These are phyloP conservation scores for Candida broadrunensis DNA, from an alignment of 805 yeast species.

Conservation along the genomic window DNA sequence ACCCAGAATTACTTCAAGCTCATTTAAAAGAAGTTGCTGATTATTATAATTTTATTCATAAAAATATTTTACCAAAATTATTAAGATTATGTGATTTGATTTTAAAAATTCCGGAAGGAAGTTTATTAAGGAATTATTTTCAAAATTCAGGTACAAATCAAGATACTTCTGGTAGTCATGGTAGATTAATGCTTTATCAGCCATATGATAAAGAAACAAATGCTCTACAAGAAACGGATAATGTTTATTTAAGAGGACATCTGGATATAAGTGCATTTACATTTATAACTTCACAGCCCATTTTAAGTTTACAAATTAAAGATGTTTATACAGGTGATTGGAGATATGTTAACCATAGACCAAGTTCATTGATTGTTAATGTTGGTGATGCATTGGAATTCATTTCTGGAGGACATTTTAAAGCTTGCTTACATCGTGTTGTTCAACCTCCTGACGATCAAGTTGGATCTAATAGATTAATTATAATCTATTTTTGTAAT, in stretches of 20 bases:
- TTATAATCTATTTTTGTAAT: slow-evolving; percentile 42
- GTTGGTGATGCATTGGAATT: slow-evolving; percentile 42
- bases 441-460: slow-evolving; percentile 47
- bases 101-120: slow-evolving; percentile 47
- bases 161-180: slow-evolving; percentile 22
- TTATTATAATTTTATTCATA: slow-evolving; percentile 39
- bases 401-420: slow-evolving; percentile 45
- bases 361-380: slow-evolving; percentile 37
- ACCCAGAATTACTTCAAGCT: slow-evolving; percentile 40
- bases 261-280: slow-evolving; percentile 42
- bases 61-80: slow-evolving; percentile 32
- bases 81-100: slow-evolving; percentile 41
- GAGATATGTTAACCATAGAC: slow-evolving; percentile 39
- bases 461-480: slow-evolving; percentile 29
- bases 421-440: slow-evolving; percentile 46
- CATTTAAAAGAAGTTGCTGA: slow-evolving; percentile 37
- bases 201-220: slow-evolving; percentile 23
- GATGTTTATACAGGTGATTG: slow-evolving; percentile 35
- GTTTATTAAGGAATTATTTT: slow-evolving; percentile 34
- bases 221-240: slow-evolving; percentile 23
- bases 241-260: slow-evolving; percentile 47
- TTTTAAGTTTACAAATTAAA: slow-evolving; percentile 37
- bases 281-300: slow-evolving; percentile 40
- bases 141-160: slow-evolving; percentile 31
- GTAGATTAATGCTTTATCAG: slow-evolving; percentile 25